These are phyloP conservation scores for Myriosclerotinia duriaeana DNA, from an alignment of 2,329 filamentous ascomycete genomes.

Conservation along the genomic window DNA sequence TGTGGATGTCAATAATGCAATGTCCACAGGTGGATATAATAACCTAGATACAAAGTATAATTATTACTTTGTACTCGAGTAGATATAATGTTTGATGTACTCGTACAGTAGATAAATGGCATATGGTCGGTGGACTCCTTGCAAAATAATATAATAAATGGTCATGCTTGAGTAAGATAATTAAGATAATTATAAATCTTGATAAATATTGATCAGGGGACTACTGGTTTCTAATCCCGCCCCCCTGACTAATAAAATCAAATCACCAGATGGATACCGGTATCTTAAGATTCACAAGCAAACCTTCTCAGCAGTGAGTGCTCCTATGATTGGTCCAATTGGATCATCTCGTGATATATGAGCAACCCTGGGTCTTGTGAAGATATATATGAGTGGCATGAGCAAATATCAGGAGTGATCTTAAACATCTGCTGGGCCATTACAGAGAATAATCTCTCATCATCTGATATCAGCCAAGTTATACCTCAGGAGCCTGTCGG, in stretches of 20 bases:
- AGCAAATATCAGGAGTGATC: constrained; percentile 5
- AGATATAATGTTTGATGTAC: background rate
- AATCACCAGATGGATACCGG: background rate
- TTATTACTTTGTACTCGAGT: background rate
- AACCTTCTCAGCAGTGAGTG: background rate
- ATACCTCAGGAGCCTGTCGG: background rate
- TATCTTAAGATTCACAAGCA: background rate
- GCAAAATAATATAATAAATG: too few species aligned
- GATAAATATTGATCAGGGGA: background rate
- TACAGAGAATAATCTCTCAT: background rate
- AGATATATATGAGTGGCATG: background rate
- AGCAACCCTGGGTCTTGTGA: constrained; percentile 24
- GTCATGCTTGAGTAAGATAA: too few species aligned
- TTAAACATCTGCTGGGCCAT: background rate
- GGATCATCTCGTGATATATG: constrained; percentile 26
- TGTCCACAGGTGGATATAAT: background rate
- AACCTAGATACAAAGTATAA: too few species aligned
- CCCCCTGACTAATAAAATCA: background rate
- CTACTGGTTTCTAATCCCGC: background rate
- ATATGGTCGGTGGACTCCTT: too few species aligned
- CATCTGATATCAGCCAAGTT: background rate
- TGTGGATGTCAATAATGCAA: background rate
- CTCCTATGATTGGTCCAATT: background rate
- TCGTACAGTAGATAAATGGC: too few species aligned
- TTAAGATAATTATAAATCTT: background rate